A percentile compares a stretch with the other conserved stretches of the same genome.
These are phyloP conservation scores for Grosmannia clavigera DNA, from an alignment of 2,329 filamentous ascomycete genomes.

Conservation along the genomic window DNA sequence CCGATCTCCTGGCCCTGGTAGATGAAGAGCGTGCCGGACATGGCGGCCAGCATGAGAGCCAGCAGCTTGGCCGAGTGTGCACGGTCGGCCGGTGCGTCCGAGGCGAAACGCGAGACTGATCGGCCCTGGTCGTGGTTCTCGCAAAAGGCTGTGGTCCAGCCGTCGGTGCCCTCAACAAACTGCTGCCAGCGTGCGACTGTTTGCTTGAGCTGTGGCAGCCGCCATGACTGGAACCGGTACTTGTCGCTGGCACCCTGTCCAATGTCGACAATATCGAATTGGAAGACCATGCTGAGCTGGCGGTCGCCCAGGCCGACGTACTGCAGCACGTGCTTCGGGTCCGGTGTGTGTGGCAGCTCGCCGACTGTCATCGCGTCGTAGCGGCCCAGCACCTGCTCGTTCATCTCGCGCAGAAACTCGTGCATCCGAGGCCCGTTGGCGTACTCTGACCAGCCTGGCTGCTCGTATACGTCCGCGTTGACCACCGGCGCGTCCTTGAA, in stretches of 20 bases:
- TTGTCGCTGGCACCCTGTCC: conserved; percentile 35
- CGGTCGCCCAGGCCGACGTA: conserved; percentile 47
- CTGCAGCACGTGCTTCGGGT: conserved; percentile 41
- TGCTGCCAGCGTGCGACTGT: conserved; percentile 37
- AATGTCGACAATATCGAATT: conserved; percentile 51
- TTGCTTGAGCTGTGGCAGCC: conserved; percentile 28
- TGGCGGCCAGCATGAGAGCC: conserved; percentile 31
- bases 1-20: conserved; percentile 51
- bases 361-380: conserved; percentile 62
- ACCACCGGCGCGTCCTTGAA: conserved; percentile 40
- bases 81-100: conserved; percentile 29
- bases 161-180: conserved; percentile 38
- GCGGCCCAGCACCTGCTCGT: conserved; percentile 38
- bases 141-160: conserved; percentile 47
- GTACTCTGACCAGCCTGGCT: conserved; percentile 44
- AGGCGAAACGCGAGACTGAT: conserved; percentile 38
- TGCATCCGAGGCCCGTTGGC: conserved; percentile 58
- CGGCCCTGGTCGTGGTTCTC: conserved; percentile 54
- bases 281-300: conserved; percentile 59
- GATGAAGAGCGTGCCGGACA: conserved; percentile 43
- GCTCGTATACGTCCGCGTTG: conserved; percentile 29
- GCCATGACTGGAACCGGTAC: conserved; percentile 39
- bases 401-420: conserved; percentile 56
- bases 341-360: conserved; percentile 52
- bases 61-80: conserved; percentile 39